These are phyloP conservation scores for Hanseniaspora thailandica DNA, from an alignment of 805 yeast genomes.

Conservation along the genomic window DNA sequence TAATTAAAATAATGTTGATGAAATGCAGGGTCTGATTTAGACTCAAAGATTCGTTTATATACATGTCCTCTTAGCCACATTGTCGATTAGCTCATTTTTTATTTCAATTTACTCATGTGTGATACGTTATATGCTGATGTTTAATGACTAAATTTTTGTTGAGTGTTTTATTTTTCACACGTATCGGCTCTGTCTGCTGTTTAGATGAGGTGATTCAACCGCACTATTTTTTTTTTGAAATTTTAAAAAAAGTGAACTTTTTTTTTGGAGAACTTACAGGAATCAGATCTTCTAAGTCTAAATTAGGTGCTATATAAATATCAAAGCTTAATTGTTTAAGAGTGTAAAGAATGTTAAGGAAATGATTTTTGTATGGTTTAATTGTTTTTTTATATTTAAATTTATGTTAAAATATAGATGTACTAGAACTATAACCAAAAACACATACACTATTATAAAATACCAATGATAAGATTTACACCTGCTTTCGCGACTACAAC, in stretches of 20 bases:
- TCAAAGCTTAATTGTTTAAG: not conserved
- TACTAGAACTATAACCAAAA: not conserved
- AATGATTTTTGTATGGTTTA: no score
- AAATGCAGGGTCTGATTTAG: no score
- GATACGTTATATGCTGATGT: no score
- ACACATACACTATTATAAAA: not conserved
- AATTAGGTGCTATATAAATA: not conserved
- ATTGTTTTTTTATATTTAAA: no score
- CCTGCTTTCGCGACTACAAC: slow-evolving; percentile 11
- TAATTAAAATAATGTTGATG: not conserved
- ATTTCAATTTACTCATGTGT: no score
- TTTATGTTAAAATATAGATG: no score
- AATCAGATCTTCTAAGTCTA: not conserved
- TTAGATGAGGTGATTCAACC: not conserved
- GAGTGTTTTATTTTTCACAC: not conserved
- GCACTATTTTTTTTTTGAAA: not conserved
- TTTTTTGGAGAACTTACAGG: not conserved
- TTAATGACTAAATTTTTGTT: not conserved
- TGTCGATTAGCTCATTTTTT: no score
- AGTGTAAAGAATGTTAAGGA: not conserved
- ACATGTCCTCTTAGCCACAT: not conserved
- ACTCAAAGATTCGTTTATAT: not conserved
- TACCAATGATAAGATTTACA: slow-evolving; percentile 4
- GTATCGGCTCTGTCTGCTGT: no score
- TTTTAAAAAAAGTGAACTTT: not conserved